Base-by-base conservation (phyloP, 192 early-diverging fungal species). In the Rhizophagus sp. region DNA sequence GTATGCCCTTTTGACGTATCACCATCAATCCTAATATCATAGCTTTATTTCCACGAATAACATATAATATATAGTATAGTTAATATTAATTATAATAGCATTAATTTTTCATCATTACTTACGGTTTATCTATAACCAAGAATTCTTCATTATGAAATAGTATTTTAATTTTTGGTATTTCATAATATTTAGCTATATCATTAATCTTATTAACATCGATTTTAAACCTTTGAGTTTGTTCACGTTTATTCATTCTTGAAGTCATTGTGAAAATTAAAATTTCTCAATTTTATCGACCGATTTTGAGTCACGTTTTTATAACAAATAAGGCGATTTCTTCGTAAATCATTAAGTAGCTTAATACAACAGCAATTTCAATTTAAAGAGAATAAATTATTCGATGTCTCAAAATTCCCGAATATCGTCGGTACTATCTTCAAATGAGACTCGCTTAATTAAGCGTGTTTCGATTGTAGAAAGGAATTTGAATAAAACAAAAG, bases 401-500 rank as follows among this genome's bases (percentile, higher is more conserved):
- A 78, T 78, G 76, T 78, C 76, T 68, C 76, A 78, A 52, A 49
- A 41, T 22, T 68, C 76, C 8, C 30, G 76, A 68, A 27, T 57
- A 57, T 57, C 41, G 10, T 78, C 76, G 30, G 49, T 78, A 19
- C 12, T 52, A 2, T 78, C 76, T 30, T 27, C 49, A 25, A 64
- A 22, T 30, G 76, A 78, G 30, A 78, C 64, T 52, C 76, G 76
- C 8, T 68, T 34, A 33, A 22, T 34, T 68, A 78, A 52, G 33
- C 76, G 76, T 50, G 66, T 68, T 34, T 78, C 76, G 8, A 92
- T 96, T 67, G 81, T 96, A 10, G 96, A 97, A 74, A 91, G 95
- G 22, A 90, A 89, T 83, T 84, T 96, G 49, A 90, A 88, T 68
- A 93, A 92, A 84, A 91, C 91, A 8, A 90, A 88, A 78, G 87